Base-by-base conservation (phyloP, 495 filamentous ascomycete genomes). In the Xylaria flabelliformis region DNA sequence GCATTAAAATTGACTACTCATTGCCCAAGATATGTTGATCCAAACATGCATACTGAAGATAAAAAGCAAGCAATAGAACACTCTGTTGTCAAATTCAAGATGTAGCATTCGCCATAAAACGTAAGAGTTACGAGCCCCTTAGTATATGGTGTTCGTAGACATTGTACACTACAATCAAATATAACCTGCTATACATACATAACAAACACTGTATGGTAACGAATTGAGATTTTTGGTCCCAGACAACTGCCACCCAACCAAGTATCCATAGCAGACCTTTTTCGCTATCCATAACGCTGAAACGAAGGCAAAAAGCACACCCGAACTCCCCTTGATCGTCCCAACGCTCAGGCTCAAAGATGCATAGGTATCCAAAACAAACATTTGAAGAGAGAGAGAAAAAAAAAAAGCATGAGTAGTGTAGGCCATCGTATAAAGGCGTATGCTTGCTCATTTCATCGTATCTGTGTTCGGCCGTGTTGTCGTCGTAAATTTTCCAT, bases 311-410 rank as follows among this genome's bases (percentile, higher is more conserved):
- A 29, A 67, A 67, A 41, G 4, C 34, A 19, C 32, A 4, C 65
- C 64, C 17, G 1, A 67, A 42, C 36, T 29, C 65, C 50, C 46
- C 50, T 44, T 24, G n/a, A n/a, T 41, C 34, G 4, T 21, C 34
- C 19, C 12, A 53, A 36, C 19, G 1, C 39, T n/a, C 53, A 53
- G 44, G 32, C 26, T 63, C 8, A 36, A 53, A 59, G 24, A 63
- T 59, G 32, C 13, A 29, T 55, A 70, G 65, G 50, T 64, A 48
- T 63, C 32, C n/a, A 39, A 55, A 2, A 64, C 42, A 32, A 46
- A 36, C 44, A 50, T 34, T 46, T 32, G 4, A 64, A 44, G 3
- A n/a, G 34, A 7, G 42, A n/a, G 51, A 66, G n/a, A 2, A 29
- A 13, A 2, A 19, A 44, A 17, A 48, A 50, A 66, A 34, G 0